Base-by-base conservation (phyloP, 176 grass and related monocot genomes). In the Carex parvula region DNA sequence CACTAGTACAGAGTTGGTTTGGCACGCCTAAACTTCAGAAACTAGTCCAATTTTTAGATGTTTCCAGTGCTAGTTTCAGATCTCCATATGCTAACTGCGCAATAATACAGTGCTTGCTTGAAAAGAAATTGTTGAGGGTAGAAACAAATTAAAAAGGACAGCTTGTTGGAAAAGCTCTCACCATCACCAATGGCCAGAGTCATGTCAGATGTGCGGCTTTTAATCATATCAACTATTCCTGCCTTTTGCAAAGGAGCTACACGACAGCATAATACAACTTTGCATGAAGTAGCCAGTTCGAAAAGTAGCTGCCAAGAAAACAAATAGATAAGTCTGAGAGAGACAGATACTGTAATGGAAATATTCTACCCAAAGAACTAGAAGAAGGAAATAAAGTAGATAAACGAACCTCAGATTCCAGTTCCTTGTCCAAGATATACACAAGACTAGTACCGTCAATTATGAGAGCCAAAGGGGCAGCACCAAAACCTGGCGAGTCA, bases 161-260 rank as follows among this genome's bases (percentile, higher is more conserved):
- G 13, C 81, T 71, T 59, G 14, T 75, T 55, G 86, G 52, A 54
- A 46, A 87, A 29, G 85, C 84, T 85, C 91, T 91, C 88, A 99
- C 97, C 97, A 88, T 99, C 97, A 84, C 97, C 97, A 88, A 99
- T 99, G 35, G 97, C 97, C 70, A 99, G 82, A 74, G 97, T 99
- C 97, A 99, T 99, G 88, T 99, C 97, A 89, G 82, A 90, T 3
- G 97, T 99, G 85, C 90, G 91, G 84, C 87, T 96, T 95, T 99
- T 99, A 56, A 99, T 94, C 85, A 99, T 79, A 90, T 94, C 93
- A 84, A 99, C 97, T 76, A 99, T 95, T 87, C 97, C 97, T 88
- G 97, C 97, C 83, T 99, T 99, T 87, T 99, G 97, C 44, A 99
- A 83, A 64, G 97, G 97, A 89, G 97, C 97, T 89, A 99, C 97